These are phyloP conservation scores for Starmerella gropengiesseri DNA, from an alignment of 805 yeast genomes.

Conservation along the genomic window DNA sequence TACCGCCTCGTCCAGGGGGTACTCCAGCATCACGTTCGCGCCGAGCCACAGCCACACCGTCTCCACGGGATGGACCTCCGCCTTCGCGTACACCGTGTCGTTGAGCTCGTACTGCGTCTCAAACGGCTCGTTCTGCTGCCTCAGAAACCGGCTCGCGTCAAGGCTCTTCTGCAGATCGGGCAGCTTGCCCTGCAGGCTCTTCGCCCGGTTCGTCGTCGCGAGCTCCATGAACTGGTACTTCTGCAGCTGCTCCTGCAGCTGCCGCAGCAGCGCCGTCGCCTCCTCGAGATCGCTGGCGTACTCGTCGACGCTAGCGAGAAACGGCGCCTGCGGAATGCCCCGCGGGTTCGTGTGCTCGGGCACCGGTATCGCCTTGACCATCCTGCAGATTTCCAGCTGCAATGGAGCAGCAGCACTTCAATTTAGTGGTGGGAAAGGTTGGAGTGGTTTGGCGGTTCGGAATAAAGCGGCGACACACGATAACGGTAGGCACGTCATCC, in stretches of 20 bases:
- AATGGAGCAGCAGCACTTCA: too few relatives aligned
- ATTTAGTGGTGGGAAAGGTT: not conserved
- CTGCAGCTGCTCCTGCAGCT: slow-evolving; percentile 78
- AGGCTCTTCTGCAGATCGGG: slow-evolving; percentile 90
- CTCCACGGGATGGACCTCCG: slow-evolving; percentile 52
- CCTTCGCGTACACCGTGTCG: slow-evolving; percentile 83
- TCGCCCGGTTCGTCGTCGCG: slow-evolving; percentile 35
- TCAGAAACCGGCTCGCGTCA: slow-evolving; percentile 54
- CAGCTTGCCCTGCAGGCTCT: slow-evolving; percentile 50
- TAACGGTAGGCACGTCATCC: not conserved
- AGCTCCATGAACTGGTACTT: slow-evolving; percentile 30
- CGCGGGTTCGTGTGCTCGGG: slow-evolving; percentile 54
- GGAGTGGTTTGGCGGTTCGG: not conserved
- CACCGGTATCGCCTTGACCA: slow-evolving; percentile 22
- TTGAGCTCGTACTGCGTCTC: slow-evolving; percentile 82
- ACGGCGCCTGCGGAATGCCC: slow-evolving; percentile 95
- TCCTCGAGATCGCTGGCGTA: slow-evolving; percentile 59
- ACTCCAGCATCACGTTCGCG: slow-evolving; percentile 94
- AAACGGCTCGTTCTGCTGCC: slow-evolving; percentile 39
- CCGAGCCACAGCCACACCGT: slow-evolving; percentile 91
- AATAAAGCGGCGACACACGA: not conserved
- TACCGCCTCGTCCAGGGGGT: slow-evolving; percentile 79
- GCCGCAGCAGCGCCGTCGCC: slow-evolving; percentile 55
- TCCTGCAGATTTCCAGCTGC: not conserved
- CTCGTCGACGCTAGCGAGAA: slow-evolving; percentile 71